phyloP scores from a whole-genome alignment of 2,329 filamentous ascomycete genomes.

The Kalaharituber pfeilii region DNA sequence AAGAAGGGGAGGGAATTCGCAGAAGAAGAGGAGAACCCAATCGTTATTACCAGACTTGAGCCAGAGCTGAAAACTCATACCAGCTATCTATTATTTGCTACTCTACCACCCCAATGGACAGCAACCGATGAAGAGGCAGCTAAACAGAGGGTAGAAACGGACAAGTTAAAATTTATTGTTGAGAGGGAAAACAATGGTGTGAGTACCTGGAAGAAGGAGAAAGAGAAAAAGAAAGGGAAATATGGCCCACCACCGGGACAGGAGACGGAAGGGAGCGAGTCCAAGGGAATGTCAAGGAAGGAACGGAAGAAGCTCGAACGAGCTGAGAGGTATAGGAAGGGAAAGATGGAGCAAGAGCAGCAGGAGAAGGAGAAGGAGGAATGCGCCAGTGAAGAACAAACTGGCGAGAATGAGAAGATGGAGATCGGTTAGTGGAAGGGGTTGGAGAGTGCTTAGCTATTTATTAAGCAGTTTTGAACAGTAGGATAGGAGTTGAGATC shows the following conservation, averaged over 20 bases:
- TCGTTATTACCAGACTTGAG: slow-evolving; percentile 63
- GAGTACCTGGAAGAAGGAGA: slow-evolving; percentile 33
- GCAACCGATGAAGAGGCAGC: slow-evolving; percentile 61
- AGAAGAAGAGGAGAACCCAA: slow-evolving; percentile 14
- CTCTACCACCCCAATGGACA: slow-evolving; percentile 72
- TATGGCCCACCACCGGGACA: slow-evolving; percentile 27
- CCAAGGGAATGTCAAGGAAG: slow-evolving; percentile 32
- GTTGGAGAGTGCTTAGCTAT: too few relatives aligned
- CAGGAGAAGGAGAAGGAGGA: not conserved
- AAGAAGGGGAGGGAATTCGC: slow-evolving; percentile 19
- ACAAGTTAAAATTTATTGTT: slow-evolving; percentile 35
- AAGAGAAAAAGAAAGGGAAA: slow-evolving; percentile 24
- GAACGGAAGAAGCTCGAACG: slow-evolving; percentile 23
- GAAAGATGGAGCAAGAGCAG: slow-evolving; percentile 11
- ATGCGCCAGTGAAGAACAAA: not conserved
- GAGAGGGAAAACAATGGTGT: slow-evolving; percentile 35
- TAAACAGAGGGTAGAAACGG: slow-evolving; percentile 41
- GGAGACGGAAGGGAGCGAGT: slow-evolving; percentile 33
- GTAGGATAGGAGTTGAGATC: too few relatives aligned
- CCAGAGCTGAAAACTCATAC: slow-evolving; percentile 88
- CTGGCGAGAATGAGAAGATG: not conserved
- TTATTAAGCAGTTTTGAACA: too few relatives aligned
- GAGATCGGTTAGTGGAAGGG: not conserved
- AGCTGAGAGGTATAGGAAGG: slow-evolving; percentile 20
- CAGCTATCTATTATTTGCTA: slow-evolving; percentile 86